Conservation (phyloP, 495 filamentous ascomycete genomes). For the Aspergillus sclerotioniger region DNA sequence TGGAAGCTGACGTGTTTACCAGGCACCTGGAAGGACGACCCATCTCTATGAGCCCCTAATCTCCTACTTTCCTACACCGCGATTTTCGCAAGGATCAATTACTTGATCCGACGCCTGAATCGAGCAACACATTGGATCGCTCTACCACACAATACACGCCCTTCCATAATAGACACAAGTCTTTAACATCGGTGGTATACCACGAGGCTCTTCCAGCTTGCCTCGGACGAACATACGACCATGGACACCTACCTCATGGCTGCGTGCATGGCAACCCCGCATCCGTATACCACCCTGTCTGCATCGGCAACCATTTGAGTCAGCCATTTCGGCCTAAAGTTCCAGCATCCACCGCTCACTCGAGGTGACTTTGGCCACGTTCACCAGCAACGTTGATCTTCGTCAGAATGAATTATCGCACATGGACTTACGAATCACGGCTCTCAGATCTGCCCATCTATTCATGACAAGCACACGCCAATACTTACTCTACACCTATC, state of each 20-base stretch:
- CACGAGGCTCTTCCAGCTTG: background rate
- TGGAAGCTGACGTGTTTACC: slow-evolving; percentile 1
- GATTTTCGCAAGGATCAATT: background rate
- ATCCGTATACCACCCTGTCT: too few relatives aligned
- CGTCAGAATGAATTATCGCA: too few relatives aligned
- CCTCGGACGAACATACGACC: background rate
- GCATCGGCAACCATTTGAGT: too few relatives aligned
- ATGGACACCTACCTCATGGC: background rate
- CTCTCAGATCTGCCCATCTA: background rate
- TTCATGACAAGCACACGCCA: background rate
- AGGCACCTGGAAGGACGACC: slow-evolving; percentile 42
- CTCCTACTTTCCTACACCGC: background rate
- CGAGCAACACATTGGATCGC: background rate
- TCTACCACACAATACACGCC: background rate
- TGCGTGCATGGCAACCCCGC: background rate
- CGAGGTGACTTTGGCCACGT: too few relatives aligned
- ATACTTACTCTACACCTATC: background rate
- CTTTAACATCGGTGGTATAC: background rate
- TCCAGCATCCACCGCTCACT: too few relatives aligned
- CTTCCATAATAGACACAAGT: background rate
- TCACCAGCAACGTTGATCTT: too few relatives aligned
- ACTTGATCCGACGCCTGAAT: background rate
- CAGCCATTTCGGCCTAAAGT: too few relatives aligned
- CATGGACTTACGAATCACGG: too few relatives aligned
- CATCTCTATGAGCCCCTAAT: slow-evolving; percentile 27